Evolutionary conservation across 306 rosid species (phyloP).

Genomic region (Vigna radiata): DNA sequence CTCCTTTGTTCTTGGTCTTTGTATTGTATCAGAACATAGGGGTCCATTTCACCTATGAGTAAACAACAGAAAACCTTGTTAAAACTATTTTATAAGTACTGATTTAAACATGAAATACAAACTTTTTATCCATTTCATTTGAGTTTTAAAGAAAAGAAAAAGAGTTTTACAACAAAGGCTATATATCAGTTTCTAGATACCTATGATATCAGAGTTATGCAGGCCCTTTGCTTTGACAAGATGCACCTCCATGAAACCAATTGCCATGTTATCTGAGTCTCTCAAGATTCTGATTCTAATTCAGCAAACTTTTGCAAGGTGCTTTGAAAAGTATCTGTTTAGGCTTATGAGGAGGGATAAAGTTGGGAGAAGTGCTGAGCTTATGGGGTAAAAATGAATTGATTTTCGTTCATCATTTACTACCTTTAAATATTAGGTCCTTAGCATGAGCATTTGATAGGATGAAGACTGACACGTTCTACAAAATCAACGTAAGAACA

Average conservation of each 20-base stretch:
- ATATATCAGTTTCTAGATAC: conserved; percentile 33
- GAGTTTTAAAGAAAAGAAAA: background rate
- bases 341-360: background rate
- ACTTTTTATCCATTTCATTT: background rate
- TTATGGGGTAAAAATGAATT: background rate
- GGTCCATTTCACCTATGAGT: conserved; percentile 67
- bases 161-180: background rate
- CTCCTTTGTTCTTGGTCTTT: conserved; percentile 79
- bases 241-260: conserved; percentile 47
- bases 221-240: conserved; percentile 64
- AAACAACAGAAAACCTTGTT: background rate
- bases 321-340: conserved; percentile 4
- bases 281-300: conserved; percentile 7
- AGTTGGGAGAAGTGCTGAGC: background rate
- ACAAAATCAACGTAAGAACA: conserved; percentile 11
- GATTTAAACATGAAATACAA: background rate
- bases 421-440: background rate
- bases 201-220: conserved; percentile 57
- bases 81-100: background rate
- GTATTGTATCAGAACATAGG: conserved; percentile 76
- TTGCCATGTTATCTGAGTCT: conserved; percentile 43
- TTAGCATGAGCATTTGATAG: background rate
- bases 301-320: conserved; percentile 8
- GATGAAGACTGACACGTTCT: conserved; percentile 18
- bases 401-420: too few relatives aligned